Evolutionary conservation across 805 yeast species (phyloP).

Genomic region (Metschnikowia sp.): DNA sequence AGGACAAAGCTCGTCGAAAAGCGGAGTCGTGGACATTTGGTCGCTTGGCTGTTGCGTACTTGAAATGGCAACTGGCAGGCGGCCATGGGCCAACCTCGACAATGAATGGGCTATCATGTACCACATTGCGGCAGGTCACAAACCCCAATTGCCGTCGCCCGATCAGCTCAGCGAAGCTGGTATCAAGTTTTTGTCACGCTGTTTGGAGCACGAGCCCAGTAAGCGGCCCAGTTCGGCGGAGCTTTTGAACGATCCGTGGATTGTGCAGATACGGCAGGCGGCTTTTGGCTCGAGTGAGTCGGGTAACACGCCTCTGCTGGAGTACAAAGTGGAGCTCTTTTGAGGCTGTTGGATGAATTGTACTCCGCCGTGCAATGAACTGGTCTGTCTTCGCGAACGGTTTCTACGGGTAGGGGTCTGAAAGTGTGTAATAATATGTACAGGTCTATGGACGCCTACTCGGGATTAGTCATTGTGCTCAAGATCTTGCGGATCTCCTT

Average conservation of each 20-base stretch:
- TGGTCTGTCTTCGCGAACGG: too few species aligned
- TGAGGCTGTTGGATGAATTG: not conserved
- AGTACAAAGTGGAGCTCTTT: conserved; percentile 12
- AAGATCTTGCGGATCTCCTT: conserved; percentile 28
- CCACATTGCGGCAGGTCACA: conserved; percentile 93
- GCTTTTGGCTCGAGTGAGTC: conserved; percentile 52
- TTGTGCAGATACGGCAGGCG: conserved; percentile 61
- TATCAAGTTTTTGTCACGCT: conserved; percentile 61
- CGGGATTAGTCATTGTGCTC: conserved; percentile 12
- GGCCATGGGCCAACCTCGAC: conserved; percentile 96
- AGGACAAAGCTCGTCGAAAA: conserved; percentile 58
- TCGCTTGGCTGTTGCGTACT: conserved; percentile 93
- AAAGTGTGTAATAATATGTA: too few species aligned
- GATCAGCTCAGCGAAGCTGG: conserved; percentile 81
- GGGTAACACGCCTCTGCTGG: conserved; percentile 37
- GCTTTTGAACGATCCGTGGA: conserved; percentile 86
- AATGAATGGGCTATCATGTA: conserved; percentile 99
- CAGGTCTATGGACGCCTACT: not conserved
- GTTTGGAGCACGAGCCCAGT: conserved; percentile 79
- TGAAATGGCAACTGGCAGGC: conserved; percentile 94
- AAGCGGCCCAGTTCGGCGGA: conserved; percentile 83
- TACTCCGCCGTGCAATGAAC: not conserved
- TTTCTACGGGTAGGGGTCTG: too few species aligned
- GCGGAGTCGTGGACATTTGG: conserved; percentile 86
- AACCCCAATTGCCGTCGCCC: conserved; percentile 76